Conservation (phyloP, 106 monocot species). For the Allium sativum region DNA sequence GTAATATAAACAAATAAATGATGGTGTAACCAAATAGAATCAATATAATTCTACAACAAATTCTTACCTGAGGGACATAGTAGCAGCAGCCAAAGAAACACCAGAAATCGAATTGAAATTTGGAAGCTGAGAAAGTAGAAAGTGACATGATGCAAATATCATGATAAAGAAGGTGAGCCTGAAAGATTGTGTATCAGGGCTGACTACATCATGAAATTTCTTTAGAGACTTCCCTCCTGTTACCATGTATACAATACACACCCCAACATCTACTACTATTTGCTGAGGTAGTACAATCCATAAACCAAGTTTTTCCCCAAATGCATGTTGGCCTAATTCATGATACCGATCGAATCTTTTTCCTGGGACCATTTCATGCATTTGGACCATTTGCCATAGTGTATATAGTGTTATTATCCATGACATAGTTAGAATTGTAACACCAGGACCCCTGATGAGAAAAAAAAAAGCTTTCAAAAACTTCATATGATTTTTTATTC, state of each 20-base stretch:
- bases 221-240: constrained; percentile 12
- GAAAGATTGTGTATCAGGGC: constrained; percentile 5
- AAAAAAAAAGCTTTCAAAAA: not conserved
- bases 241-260: constrained; percentile 15
- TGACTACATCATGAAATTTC: constrained; percentile 15
- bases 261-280: constrained; percentile 9
- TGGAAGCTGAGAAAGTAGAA: constrained; percentile 11
- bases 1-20: too few species aligned
- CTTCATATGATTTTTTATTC: not conserved
- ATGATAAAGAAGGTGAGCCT: constrained; percentile 14
- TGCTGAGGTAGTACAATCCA: constrained; percentile 17
- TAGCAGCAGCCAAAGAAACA: constrained; percentile 15
- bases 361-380: constrained; percentile 15
- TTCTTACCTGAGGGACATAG: constrained; percentile 17
- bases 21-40: not conserved
- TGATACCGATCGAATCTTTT: constrained; percentile 21
- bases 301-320: constrained; percentile 16
- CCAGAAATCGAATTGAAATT: constrained; percentile 18
- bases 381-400: constrained; percentile 11
- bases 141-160: constrained; percentile 13
- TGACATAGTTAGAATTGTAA: not conserved
- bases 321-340: constrained; percentile 14
- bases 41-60: not conserved
- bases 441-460: constrained; percentile 11
- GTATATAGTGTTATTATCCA: constrained; percentile 12